Conservation (phyloP, 73 alveolate species). For the Paramecium octaurelia region DNA sequence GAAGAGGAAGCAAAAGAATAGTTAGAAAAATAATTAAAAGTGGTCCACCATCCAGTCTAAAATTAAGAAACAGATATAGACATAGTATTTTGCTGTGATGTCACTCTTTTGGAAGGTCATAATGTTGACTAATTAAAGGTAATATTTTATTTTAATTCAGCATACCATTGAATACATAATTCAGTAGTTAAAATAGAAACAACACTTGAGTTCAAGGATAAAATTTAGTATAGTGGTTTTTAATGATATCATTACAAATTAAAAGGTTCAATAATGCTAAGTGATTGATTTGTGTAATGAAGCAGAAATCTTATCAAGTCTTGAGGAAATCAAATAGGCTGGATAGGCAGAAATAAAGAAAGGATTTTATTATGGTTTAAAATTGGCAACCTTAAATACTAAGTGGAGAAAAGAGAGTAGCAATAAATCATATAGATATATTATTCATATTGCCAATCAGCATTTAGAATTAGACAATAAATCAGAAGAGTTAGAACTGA, state of each 20-base stretch:
- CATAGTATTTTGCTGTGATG: conserved; percentile 81
- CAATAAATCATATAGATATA: conserved; percentile 68
- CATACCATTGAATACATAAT: conserved; percentile 45
- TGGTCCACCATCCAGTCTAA: neutral
- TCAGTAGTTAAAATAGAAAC: conserved; percentile 63
- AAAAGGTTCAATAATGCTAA: conserved; percentile 70
- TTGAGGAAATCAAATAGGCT: conserved; percentile 61
- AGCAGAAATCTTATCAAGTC: conserved; percentile 61
- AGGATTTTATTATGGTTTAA: conserved; percentile 86
- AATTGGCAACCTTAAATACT: conserved; percentile 72
- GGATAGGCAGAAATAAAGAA: conserved; percentile 87
- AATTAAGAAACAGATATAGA: conserved; percentile 62
- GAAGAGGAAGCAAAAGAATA: neutral
- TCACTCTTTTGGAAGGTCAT: conserved; percentile 79
- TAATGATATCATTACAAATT: conserved; percentile 85
- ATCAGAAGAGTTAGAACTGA: neutral
- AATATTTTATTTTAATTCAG: neutral
- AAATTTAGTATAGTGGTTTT: conserved; percentile 80
- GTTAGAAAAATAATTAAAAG: neutral
- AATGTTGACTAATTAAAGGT: conserved; percentile 75
- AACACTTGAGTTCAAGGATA: conserved; percentile 66
- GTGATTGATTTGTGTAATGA: conserved; percentile 73
- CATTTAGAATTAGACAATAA: conserved; percentile 42
- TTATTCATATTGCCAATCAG: conserved; percentile 87
- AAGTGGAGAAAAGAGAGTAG: conserved; percentile 79